A percentile compares a stretch with the other conserved stretches of the same genome.
Conservation (phyloP, 164 flowering plant species). For the Amborella trichopoda region DNA sequence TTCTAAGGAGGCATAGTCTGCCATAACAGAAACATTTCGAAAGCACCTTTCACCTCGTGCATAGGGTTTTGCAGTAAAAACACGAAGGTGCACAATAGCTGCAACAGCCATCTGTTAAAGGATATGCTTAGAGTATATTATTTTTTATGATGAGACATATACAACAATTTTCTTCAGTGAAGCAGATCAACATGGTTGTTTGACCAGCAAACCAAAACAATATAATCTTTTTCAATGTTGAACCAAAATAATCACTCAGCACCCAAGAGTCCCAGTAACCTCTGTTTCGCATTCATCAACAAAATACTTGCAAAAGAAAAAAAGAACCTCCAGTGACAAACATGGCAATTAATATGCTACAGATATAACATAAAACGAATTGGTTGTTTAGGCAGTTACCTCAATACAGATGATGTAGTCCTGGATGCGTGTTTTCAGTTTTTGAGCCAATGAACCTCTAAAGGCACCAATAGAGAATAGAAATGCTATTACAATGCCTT, state of each 20-base stretch:
- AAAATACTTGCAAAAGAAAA: too few species aligned
- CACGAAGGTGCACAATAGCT: slow-evolving; percentile 87
- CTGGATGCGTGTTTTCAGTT: slow-evolving; percentile 81
- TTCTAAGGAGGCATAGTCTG: slow-evolving; percentile 86
- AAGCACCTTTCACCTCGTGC: slow-evolving; percentile 92
- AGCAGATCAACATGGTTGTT: too few species aligned
- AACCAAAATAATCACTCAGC: too few species aligned
- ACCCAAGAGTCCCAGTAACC: too few species aligned
- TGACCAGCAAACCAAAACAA: too few species aligned
- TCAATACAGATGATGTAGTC: slow-evolving; percentile 94
- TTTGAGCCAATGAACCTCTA: slow-evolving; percentile 71
- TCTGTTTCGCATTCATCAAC: too few species aligned
- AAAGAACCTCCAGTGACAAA: too few species aligned
- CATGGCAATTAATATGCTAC: neutral
- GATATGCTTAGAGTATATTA: neutral
- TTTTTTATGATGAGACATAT: neutral
- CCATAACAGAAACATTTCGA: slow-evolving; percentile 84
- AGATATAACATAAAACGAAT: too few species aligned
- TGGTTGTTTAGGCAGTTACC: too few species aligned
- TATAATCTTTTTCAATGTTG: too few species aligned
- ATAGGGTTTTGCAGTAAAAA: slow-evolving; percentile 91
- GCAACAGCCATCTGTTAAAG: slow-evolving; percentile 82
- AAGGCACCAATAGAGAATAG: slow-evolving; percentile 88
- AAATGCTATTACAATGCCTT: slow-evolving; percentile 88
- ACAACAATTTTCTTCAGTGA: too few species aligned